A percentile compares a stretch with the other conserved stretches of the same genome.
These are phyloP conservation scores for Gomphus sp. DNA, from an alignment of 1,284 basidiomycete species.

Conservation along the genomic window DNA sequence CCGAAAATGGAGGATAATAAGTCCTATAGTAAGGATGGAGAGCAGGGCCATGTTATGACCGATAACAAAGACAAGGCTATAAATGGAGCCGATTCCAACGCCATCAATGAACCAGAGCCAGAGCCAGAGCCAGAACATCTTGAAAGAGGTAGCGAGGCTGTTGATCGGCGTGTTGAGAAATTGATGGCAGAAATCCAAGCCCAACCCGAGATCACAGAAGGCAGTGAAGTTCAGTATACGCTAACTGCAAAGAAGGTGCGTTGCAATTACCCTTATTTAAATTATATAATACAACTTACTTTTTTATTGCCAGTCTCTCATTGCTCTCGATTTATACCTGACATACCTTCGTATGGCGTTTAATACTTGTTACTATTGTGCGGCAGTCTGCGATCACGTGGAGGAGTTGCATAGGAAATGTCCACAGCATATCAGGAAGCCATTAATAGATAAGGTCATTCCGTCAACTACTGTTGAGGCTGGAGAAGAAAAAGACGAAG, in stretches of 20 bases:
- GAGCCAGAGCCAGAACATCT: conserved; percentile 45
- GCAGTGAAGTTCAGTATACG: conserved; percentile 44
- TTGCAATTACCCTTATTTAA: conserved; percentile 12
- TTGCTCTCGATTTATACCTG: conserved; percentile 79
- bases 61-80: conserved; percentile 34
- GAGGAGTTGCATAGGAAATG: conserved; percentile 94
- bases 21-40: conserved; percentile 20
- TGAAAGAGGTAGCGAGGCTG: conserved; percentile 56
- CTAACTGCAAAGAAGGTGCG: conserved; percentile 62
- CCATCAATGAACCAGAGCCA: background rate
- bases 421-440: conserved; percentile 80
- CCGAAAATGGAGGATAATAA: conserved; percentile 14
- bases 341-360: conserved; percentile 78
- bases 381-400: conserved; percentile 80
- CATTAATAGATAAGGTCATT: conserved; percentile 46
- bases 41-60: conserved; percentile 26
- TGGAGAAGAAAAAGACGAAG: conserved; percentile 29
- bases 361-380: conserved; percentile 94
- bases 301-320: conserved; percentile 51
- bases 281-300: background rate
- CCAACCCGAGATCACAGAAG: conserved; percentile 45
- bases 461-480: conserved; percentile 22
- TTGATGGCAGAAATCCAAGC: conserved; percentile 57
- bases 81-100: conserved; percentile 24
- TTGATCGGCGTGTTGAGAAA: conserved; percentile 69